These are phyloP conservation scores for Circinella minor DNA, from an alignment of 371 early-diverging fungal genomes.

Conservation along the genomic window DNA sequence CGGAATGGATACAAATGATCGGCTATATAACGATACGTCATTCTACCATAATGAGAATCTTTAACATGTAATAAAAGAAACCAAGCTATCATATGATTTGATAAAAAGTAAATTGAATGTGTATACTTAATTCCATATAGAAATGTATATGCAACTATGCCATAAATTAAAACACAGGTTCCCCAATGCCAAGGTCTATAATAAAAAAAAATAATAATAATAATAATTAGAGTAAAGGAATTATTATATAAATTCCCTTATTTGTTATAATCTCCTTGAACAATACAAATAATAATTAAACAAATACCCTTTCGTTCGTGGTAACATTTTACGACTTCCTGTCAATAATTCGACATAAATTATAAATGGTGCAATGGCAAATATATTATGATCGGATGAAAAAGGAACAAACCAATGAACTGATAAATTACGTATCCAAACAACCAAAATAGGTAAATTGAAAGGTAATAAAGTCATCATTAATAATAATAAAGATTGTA, in stretches of 20 bases:
- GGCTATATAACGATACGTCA: conserved; percentile 33
- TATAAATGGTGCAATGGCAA: conserved; percentile 63
- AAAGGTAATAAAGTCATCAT: conserved; percentile 66
- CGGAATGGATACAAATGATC: conserved; percentile 35
- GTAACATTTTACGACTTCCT: conserved; percentile 46
- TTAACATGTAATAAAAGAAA: conserved; percentile 46
- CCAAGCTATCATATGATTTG: conserved; percentile 49
- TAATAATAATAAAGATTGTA: conserved; percentile 60
- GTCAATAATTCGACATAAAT: conserved; percentile 59
- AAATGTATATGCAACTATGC: conserved; percentile 43
- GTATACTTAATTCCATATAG: conserved; percentile 57
- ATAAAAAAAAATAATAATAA: too few species aligned
- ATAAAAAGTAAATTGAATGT: conserved; percentile 50
- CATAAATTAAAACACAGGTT: conserved; percentile 40
- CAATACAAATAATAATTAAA: neutral
- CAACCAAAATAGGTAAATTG: conserved; percentile 60
- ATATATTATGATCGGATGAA: conserved; percentile 61
- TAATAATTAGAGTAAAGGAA: too few species aligned
- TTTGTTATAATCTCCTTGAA: neutral
- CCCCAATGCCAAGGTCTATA: conserved; percentile 35
- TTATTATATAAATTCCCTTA: neutral
- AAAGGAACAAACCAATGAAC: conserved; percentile 69
- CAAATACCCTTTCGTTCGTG: conserved; percentile 51
- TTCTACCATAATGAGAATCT: conserved; percentile 42
- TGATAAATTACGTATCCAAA: conserved; percentile 67